phyloP scores from a whole-genome alignment of 2,329 filamentous ascomycete species.

The Ophiostoma pallidulum region DNA sequence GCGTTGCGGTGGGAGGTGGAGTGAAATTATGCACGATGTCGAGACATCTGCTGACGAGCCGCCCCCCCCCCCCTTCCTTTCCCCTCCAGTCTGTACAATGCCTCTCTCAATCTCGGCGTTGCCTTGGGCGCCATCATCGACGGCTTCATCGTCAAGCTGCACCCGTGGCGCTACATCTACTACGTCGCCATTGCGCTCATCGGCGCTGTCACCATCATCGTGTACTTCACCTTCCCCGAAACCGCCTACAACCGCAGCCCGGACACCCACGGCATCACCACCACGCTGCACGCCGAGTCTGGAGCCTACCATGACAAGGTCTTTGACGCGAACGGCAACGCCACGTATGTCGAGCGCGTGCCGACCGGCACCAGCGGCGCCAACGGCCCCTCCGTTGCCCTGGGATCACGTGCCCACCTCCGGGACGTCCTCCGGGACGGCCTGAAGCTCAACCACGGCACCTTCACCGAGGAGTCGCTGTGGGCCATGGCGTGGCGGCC shows the following conservation, averaged over 20 bases:
- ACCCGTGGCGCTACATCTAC: conserved; percentile 43
- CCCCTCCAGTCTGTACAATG: conserved; percentile 19
- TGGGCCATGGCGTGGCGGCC: conserved; percentile 40
- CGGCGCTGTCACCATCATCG: conserved; percentile 36
- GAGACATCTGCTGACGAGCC: too few relatives aligned
- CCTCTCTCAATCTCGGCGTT: conserved; percentile 26
- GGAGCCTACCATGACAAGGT: conserved; percentile 5
- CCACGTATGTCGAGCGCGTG: conserved; percentile 14
- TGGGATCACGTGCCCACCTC: too few relatives aligned
- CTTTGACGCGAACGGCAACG: conserved; percentile 2
- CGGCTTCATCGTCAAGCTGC: conserved; percentile 38
- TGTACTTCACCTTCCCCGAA: conserved; percentile 46
- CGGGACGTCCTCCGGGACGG: too few relatives aligned
- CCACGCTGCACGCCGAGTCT: conserved; percentile 11
- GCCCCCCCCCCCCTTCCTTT: conserved; percentile 33
- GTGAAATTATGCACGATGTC: too few relatives aligned
- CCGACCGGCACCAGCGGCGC: not conserved
- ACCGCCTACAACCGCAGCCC: conserved; percentile 35
- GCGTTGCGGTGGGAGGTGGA: too few relatives aligned
- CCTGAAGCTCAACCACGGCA: conserved; percentile 32
- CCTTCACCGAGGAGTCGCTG: conserved; percentile 36
- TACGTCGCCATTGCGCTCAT: conserved; percentile 41
- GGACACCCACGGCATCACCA: conserved; percentile 17
- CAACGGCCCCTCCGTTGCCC: too few relatives aligned
- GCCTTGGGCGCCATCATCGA: conserved; percentile 34